Evolutionary conservation across 768 basidiomycete species (phyloP).

Genomic region (Phanerochaete sordida): DNA sequence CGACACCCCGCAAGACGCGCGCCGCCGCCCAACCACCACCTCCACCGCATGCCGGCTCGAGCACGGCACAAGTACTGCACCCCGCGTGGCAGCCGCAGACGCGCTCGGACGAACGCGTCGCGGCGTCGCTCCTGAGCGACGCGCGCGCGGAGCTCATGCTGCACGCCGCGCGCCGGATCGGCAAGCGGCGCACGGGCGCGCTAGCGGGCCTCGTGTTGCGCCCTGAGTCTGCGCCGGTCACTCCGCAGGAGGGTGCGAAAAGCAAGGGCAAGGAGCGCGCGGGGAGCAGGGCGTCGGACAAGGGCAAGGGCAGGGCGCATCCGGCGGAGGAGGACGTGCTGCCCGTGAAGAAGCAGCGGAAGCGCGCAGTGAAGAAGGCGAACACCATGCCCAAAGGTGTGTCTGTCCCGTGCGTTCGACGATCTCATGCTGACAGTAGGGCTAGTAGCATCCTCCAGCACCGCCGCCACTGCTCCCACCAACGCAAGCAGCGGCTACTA

Average conservation of each 20-base stretch:
- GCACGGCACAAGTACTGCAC: neutral
- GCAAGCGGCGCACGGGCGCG: constrained; percentile 55
- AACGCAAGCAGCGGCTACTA: neutral
- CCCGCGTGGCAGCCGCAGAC: neutral
- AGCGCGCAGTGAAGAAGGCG: neutral
- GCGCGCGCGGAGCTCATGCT: constrained; percentile 71
- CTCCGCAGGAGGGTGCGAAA: neutral
- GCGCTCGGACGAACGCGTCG: neutral
- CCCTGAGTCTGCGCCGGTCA: constrained; percentile 22
- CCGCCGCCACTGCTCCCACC: neutral
- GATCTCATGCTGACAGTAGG: neutral
- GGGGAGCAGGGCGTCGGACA: neutral
- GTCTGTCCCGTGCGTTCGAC: neutral
- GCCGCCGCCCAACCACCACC: neutral
- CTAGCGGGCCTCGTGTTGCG: constrained; percentile 45
- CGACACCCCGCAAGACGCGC: neutral
- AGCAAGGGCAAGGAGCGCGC: constrained; percentile 4
- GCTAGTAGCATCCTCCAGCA: neutral
- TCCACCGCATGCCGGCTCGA: neutral
- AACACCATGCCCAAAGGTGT: neutral
- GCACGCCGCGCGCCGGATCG: constrained; percentile 66
- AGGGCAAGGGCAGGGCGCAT: neutral
- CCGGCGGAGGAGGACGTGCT: neutral
- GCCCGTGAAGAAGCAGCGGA: neutral
- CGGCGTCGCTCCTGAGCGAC: constrained; percentile 45